Evolutionary conservation across 768 basidiomycete species (phyloP).

Genomic region (Trametes coccinea): DNA sequence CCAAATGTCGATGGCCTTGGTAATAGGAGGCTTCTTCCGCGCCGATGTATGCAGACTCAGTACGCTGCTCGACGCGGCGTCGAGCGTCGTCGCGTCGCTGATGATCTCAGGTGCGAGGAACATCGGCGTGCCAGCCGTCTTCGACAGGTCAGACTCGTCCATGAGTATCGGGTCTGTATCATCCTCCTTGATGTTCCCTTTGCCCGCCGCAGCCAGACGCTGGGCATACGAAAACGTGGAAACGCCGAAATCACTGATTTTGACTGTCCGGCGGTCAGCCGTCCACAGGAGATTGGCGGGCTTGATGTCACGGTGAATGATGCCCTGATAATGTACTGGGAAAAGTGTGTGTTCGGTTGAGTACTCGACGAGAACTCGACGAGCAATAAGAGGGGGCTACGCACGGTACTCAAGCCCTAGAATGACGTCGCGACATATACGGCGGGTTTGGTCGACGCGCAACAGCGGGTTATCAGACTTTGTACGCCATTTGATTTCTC

Average conservation of each 20-base stretch:
- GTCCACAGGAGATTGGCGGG: constrained; percentile 96
- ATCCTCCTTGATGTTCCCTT: constrained; percentile 33
- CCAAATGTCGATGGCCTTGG: constrained; percentile 97
- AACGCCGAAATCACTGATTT: constrained; percentile 98
- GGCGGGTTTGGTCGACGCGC: constrained; percentile 77
- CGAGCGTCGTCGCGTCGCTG: constrained; percentile 46
- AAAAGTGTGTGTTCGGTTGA: not conserved
- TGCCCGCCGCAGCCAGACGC: constrained; percentile 64
- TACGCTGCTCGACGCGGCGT: constrained; percentile 32
- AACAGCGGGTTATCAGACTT: constrained; percentile 68
- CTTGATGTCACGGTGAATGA: constrained; percentile 99
- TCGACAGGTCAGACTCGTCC: constrained; percentile 84
- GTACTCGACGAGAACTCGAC: not conserved
- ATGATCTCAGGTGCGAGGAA: constrained; percentile 97
- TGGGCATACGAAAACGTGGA: constrained; percentile 95
- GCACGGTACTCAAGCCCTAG: constrained; percentile 93
- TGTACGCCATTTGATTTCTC: constrained; percentile 90
- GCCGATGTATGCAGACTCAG: constrained; percentile 32
- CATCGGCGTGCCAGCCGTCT: constrained; percentile 92
- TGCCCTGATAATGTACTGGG: constrained; percentile 97
- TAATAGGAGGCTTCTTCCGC: constrained; percentile 57
- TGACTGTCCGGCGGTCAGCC: constrained; percentile 81
- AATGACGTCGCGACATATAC: constrained; percentile 90
- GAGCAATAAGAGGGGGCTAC: constrained; percentile 36
- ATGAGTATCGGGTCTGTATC: constrained; percentile 63